Evolutionary conservation across 331 rosid genomes (phyloP).

Genomic region (Telfairia occidentalis): DNA sequence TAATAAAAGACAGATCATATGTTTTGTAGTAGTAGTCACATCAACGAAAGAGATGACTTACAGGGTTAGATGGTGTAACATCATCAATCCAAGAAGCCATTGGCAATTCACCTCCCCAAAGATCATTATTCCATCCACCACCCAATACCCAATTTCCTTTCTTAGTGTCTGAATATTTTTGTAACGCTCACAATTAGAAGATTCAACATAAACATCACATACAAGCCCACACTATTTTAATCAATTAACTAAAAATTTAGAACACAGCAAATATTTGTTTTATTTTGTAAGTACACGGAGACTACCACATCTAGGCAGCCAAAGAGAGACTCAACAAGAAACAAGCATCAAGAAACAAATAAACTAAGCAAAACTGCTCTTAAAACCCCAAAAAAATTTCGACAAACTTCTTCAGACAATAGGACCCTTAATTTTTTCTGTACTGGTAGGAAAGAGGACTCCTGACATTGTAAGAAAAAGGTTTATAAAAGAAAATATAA

Average conservation of each 20-base stretch:
- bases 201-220: not conserved
- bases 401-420: not conserved
- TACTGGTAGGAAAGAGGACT: not conserved
- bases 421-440: not conserved
- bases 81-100: slow-evolving; percentile 70
- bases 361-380: not conserved
- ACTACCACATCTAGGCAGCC: not conserved
- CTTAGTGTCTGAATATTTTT: slow-evolving; percentile 35
- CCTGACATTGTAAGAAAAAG: not conserved
- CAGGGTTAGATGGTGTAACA: slow-evolving; percentile 61
- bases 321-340: not conserved
- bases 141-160: slow-evolving; percentile 85
- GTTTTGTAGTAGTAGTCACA: not conserved
- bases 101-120: slow-evolving; percentile 80
- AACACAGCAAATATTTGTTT: not conserved
- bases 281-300: not conserved
- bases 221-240: not conserved
- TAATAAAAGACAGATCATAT: not conserved
- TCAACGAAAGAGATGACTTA: slow-evolving; percentile 22
- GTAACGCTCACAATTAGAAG: not conserved
- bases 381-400: not conserved
- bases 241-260: not conserved
- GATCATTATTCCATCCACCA: slow-evolving; percentile 92
- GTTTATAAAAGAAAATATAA: not conserved
- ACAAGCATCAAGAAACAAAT: not conserved